Base-by-base conservation (phyloP, 2,329 filamentous ascomycete genomes). In the Fusarium sp. region DNA sequence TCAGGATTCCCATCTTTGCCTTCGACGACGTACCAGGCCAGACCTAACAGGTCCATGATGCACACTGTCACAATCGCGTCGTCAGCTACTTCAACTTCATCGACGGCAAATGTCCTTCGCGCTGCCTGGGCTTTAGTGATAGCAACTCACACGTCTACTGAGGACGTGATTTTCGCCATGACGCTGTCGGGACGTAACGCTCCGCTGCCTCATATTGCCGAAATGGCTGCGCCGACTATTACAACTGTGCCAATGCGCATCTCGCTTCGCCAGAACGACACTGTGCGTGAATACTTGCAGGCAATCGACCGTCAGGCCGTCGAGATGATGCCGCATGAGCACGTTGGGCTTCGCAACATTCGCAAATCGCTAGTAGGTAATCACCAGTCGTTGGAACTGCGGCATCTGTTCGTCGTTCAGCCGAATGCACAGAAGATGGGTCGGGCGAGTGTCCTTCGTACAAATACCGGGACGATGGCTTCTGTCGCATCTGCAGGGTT, bases 281-380 rank as follows among this genome's bases (percentile, higher is more conserved):
- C 76, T 3, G 74, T 82, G 9, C 66, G 68, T 0, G 75, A 84
- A 24, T 86, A 82, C 58, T 75, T 89, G n/a, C 74, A 83, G 26
- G 69, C 73, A 1, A 44, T 74, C 3, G 72, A 76, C 33, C 24
- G 56, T n/a, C 56, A 64, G 24, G 49, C 68, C 8, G 48, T 58
- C n/a, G 68, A 68, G n/a, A 71, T 72, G 67, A 66, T 68, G 13
- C 46, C 67, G 6, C 58, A 48, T 53, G 67, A 69, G 28, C 67
- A 72, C 40, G 62, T 54, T 17, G 70, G 70, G n/a, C 54, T 72
- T 18, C 68, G 62, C 6, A 53, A 52, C 15, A 69, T 71, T 43
- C 26, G 59, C 60, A 14, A 57, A 57, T 53, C 39, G 28, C 26
- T 53, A 36, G 38, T 53, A 53, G 50, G 50, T 36, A 53, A 43